Evolutionary conservation across 2,329 filamentous ascomycete genomes (phyloP).

Genomic region (Chaetomium strumarium): DNA sequence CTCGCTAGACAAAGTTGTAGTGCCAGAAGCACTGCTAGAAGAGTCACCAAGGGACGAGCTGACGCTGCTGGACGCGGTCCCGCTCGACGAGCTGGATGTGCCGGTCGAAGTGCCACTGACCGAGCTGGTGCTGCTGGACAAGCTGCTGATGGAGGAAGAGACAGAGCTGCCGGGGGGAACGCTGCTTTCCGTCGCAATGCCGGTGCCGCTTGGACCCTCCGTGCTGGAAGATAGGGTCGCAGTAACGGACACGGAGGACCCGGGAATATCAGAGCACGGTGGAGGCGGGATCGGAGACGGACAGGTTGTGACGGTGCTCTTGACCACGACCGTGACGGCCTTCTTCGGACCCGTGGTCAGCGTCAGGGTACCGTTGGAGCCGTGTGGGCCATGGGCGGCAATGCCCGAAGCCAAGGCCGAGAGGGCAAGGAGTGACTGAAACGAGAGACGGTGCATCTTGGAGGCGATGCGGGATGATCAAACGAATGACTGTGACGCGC

Average conservation of each 20-base stretch:
- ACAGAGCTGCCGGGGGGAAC: too few species aligned
- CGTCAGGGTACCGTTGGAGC: not conserved
- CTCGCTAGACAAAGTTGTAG: not conserved
- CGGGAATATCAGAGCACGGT: conserved; percentile 2
- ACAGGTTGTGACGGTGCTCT: conserved; percentile 15
- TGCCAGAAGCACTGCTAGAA: not conserved
- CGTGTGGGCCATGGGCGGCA: conserved; percentile 5
- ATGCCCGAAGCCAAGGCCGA: conserved; percentile 18
- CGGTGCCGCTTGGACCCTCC: not conserved
- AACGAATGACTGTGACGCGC: conserved; percentile 18
- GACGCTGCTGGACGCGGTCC: not conserved
- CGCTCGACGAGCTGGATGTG: not conserved
- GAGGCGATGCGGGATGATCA: conserved; percentile 5
- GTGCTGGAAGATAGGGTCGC: not conserved
- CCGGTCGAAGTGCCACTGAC: not conserved
- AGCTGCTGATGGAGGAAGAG: not conserved
- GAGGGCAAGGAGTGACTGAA: conserved; percentile 20
- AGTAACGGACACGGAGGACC: not conserved
- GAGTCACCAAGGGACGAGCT: not conserved
- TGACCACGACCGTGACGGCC: conserved; percentile 15
- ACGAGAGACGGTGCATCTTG: conserved; percentile 23
- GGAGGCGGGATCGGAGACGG: conserved; percentile 10
- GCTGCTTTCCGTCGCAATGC: too few species aligned
- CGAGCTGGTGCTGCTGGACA: not conserved
- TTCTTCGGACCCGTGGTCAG: conserved; percentile 2